A percentile compares a stretch with the other conserved stretches of the same genome.
Conservation (phyloP, 2,329 filamentous ascomycete genomes). For the Penicillium sp. region DNA sequence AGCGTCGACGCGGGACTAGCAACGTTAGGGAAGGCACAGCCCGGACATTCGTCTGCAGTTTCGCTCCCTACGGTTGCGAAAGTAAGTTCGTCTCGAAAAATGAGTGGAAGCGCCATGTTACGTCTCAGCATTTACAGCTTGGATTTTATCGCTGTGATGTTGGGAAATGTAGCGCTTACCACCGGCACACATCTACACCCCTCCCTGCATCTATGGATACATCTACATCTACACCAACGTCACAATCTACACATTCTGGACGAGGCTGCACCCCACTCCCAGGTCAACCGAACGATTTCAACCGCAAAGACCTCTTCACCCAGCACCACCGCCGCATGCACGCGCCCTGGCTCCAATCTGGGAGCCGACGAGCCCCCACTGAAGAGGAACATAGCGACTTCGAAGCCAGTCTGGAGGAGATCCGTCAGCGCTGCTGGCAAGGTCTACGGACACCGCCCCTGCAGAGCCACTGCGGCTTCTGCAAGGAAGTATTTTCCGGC, state of each 20-base stretch:
- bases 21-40: conserved; percentile 30
- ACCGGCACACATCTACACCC: conserved; percentile 6
- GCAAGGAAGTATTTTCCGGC: conserved; percentile 61
- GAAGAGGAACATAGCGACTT: conserved; percentile 36
- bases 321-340: conserved; percentile 91
- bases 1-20: conserved; percentile 3
- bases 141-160: conserved; percentile 75
- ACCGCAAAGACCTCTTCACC: conserved; percentile 87
- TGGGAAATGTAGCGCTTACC: conserved; percentile 52
- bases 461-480: conserved; percentile 63
- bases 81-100: conserved; percentile 79
- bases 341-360: conserved; percentile 57
- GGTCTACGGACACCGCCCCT: conserved; percentile 63
- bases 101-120: conserved; percentile 91
- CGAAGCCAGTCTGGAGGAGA: conserved; percentile 56
- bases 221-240: not conserved
- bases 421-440: conserved; percentile 61
- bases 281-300: conserved; percentile 67
- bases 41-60: conserved; percentile 70
- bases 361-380: conserved; percentile 16
- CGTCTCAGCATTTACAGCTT: conserved; percentile 74
- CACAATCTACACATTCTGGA: conserved; percentile 3
- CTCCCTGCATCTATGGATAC: conserved; percentile 12
- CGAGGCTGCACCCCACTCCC: conserved; percentile 23
- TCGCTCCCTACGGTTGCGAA: conserved; percentile 72